Evolutionary conservation across 345 rosid species (phyloP), one percentile per base, ranked within the genome.

Genomic region (Populus deltoides): DNA sequence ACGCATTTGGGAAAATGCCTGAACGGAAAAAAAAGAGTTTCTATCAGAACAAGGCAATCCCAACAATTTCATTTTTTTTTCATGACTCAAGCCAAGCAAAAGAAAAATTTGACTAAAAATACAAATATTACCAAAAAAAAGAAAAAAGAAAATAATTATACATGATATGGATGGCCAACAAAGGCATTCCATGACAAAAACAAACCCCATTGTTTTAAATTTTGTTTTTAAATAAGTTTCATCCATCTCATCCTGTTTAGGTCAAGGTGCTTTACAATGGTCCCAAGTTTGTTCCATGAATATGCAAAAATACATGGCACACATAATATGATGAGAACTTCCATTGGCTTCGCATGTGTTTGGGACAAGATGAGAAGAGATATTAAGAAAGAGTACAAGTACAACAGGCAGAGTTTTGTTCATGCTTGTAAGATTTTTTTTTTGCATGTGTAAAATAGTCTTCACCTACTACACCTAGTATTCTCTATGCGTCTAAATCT

Each of bases 1-100:
- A 72, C 98, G 97, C 97, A 92, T 92, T 83, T 96, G 99, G 66
- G 92, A 90, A 87, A 93, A 96, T 81, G 99, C 99, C 99, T 96
- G 83, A 71, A 31, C 68, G 17, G 12, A 15, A 57, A 24, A 24
- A 13, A 35, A 53, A 22, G 24, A 66, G 62, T 6, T 33, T 75
- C 24, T 59, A 63, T 47, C 55, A 75, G 77, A 69, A 78, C 38
- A 43, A 27, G 71, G 9, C 2, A 17, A 70, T 75, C 53, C 70
- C 35, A 18, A 74, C 31, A 2, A 72, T 36, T 75, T 45, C 13
- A 62, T 29, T 29, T 16, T 65, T n/a, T 75, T 53, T 47, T 29
- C 29, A 5, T 22, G 59, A 66, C 53, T 17, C 61, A 27, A 31
- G 20, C 16, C 57, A 51, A 18, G 0, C 47, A 18, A 29, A 29